These are phyloP conservation scores for Medicago ruthenica DNA, from an alignment of 306 rosid genomes.

Conservation along the genomic window DNA sequence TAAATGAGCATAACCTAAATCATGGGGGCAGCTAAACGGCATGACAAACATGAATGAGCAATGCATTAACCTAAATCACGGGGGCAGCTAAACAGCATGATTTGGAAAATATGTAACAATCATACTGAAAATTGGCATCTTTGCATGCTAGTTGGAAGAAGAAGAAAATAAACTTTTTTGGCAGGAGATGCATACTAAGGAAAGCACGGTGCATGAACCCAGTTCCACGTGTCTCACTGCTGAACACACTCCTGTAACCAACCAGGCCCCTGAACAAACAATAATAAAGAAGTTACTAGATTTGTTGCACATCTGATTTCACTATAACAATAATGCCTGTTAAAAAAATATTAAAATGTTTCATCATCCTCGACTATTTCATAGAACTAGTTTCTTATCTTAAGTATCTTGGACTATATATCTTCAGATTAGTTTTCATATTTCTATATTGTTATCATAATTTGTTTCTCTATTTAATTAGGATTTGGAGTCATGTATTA, in stretches of 20 bases:
- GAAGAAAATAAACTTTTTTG: conserved; percentile 4
- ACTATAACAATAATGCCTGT: conserved; percentile 13
- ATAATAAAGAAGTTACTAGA: conserved; percentile 31
- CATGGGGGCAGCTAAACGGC: conserved; percentile 25
- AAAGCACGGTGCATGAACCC: conserved; percentile 99
- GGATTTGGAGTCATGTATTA: neutral
- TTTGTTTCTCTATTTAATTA: neutral
- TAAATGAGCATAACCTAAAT: conserved; percentile 22
- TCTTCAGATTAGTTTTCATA: neutral
- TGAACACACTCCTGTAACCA: conserved; percentile 97
- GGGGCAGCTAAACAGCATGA: conserved; percentile 29
- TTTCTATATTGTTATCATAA: neutral
- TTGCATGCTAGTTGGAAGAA: conserved; percentile 28
- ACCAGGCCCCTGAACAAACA: conserved; percentile 88
- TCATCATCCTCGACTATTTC: neutral
- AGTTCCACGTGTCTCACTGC: conserved; percentile 99
- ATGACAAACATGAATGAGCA: neutral
- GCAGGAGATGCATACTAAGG: conserved; percentile 61
- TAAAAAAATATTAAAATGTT: conserved; percentile 5
- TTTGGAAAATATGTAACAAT: conserved; percentile 31
- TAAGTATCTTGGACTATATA: neutral
- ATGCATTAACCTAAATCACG: conserved; percentile 12
- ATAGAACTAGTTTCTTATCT: conserved; percentile 1
- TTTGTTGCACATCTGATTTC: conserved; percentile 34
- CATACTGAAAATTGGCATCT: conserved; percentile 22